Conservation (phyloP, 306 rosid species). For the Vigna unguiculata region DNA sequence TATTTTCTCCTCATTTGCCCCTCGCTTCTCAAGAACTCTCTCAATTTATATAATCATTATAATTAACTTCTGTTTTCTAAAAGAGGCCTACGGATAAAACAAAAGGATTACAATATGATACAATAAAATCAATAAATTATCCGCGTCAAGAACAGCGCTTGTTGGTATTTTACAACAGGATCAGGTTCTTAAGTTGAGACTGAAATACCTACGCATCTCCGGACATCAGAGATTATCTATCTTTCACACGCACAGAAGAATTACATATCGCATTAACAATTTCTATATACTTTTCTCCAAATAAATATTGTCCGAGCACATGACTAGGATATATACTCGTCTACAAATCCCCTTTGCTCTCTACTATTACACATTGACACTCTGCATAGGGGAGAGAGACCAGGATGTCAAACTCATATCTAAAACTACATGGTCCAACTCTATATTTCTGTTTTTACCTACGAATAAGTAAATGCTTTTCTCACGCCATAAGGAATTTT, state of each 20-base stretch:
- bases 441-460: slow-evolving; percentile 44
- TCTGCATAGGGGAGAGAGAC: slow-evolving; percentile 43
- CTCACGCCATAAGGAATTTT: slow-evolving; percentile 44
- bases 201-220: slow-evolving; percentile 6
- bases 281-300: slow-evolving; percentile 38
- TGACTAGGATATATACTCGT: slow-evolving; percentile 39
- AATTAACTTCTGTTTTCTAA: not conserved
- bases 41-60: slow-evolving; percentile 6
- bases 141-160: not conserved
- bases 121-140: not conserved
- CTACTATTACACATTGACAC: slow-evolving; percentile 40
- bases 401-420: slow-evolving; percentile 43
- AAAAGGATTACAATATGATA: not conserved
- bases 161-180: not conserved
- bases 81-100: not conserved
- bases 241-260: slow-evolving; percentile 14
- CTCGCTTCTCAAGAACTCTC: slow-evolving; percentile 20
- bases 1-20: not conserved
- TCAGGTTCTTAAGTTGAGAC: not conserved
- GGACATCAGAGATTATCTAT: not conserved
- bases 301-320: slow-evolving; percentile 30
- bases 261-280: slow-evolving; percentile 28
- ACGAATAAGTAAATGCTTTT: slow-evolving; percentile 34
- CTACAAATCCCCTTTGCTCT: slow-evolving; percentile 40
- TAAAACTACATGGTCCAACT: slow-evolving; percentile 48